These are phyloP conservation scores for Fusarium globosum DNA, from an alignment of 2,329 filamentous ascomycete species.

Conservation along the genomic window DNA sequence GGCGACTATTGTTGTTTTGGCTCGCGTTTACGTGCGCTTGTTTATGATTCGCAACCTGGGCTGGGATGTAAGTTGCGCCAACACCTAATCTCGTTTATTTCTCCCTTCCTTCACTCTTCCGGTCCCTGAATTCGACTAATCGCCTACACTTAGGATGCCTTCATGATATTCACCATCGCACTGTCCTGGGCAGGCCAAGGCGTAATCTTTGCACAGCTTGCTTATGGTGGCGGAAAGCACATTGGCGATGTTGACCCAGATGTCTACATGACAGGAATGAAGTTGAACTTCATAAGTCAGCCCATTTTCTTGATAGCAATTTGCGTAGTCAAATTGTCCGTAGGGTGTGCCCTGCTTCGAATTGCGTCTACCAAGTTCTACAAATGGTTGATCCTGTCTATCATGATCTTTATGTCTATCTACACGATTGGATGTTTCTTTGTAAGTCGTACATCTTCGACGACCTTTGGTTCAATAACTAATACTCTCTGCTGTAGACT, in stretches of 20 bases:
- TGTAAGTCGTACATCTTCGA: slow-evolving; percentile 30
- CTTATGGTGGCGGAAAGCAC: slow-evolving; percentile 59
- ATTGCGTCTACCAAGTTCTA: slow-evolving; percentile 53
- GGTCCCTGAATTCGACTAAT: not conserved
- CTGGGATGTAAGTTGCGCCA: slow-evolving; percentile 53
- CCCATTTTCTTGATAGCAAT: slow-evolving; percentile 56
- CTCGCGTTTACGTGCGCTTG: slow-evolving; percentile 59
- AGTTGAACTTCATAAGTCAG: slow-evolving; percentile 57
- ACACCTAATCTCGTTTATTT: not conserved
- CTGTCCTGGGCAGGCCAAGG: slow-evolving; percentile 53
- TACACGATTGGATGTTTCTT: slow-evolving; percentile 52
- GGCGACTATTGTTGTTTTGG: slow-evolving; percentile 52
- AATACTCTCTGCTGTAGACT: slow-evolving; percentile 44
- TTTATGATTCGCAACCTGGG: slow-evolving; percentile 60
- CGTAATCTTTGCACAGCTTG: slow-evolving; percentile 54
- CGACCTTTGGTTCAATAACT: not conserved
- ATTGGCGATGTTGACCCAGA: slow-evolving; percentile 53
- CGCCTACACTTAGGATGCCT: slow-evolving; percentile 40
- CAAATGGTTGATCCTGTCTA: slow-evolving; percentile 49
- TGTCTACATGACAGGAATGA: slow-evolving; percentile 52
- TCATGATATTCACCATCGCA: slow-evolving; percentile 45
- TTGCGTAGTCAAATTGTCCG: slow-evolving; percentile 56
- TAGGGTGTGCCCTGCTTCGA: slow-evolving; percentile 55
- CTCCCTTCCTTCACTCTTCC: not conserved
- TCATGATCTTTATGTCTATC: slow-evolving; percentile 52